Evolutionary conservation across 2,329 filamentous ascomycete species (phyloP).

Genomic region (Pseudocercospora crystallina): DNA sequence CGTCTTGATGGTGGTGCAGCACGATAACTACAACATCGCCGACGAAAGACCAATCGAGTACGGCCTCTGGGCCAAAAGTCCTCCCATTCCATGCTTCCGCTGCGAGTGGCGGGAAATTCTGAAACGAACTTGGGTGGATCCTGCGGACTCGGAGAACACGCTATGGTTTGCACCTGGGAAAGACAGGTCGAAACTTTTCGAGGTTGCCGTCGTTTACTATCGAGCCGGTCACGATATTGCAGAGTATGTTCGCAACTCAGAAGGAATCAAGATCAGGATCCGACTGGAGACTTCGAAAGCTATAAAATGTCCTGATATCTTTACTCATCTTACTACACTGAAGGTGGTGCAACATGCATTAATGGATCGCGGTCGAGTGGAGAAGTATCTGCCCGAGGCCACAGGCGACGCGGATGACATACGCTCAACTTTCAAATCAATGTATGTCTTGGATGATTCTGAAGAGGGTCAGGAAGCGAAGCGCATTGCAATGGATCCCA

Average conservation of each 20-base stretch:
- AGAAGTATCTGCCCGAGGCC: background rate
- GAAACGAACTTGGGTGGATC: conserved; percentile 32
- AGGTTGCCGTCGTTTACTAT: conserved; percentile 46
- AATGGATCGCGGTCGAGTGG: conserved; percentile 10
- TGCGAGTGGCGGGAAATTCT: conserved; percentile 39
- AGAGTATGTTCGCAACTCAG: conserved; percentile 36
- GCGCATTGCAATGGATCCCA: conserved; percentile 26
- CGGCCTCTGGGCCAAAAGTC: conserved; percentile 37
- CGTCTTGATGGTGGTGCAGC: conserved; percentile 47
- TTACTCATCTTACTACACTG: conserved; percentile 44
- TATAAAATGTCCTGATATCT: conserved; percentile 47
- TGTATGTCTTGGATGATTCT: conserved; percentile 39
- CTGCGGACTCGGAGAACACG: too few species aligned
- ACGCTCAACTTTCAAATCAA: conserved; percentile 39
- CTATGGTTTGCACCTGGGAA: too few species aligned
- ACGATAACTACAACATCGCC: conserved; percentile 46
- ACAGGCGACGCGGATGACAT: conserved; percentile 23
- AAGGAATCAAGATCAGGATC: conserved; percentile 34
- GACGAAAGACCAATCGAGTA: conserved; percentile 50
- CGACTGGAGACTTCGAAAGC: conserved; percentile 41
- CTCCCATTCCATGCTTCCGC: conserved; percentile 37
- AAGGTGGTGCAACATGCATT: conserved; percentile 48
- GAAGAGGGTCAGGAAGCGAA: conserved; percentile 30
- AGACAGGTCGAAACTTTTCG: conserved; percentile 29
- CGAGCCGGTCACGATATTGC: conserved; percentile 44